These are phyloP conservation scores for Boechera divaricarpa DNA, from an alignment of 345 rosid species.

Conservation along the genomic window DNA sequence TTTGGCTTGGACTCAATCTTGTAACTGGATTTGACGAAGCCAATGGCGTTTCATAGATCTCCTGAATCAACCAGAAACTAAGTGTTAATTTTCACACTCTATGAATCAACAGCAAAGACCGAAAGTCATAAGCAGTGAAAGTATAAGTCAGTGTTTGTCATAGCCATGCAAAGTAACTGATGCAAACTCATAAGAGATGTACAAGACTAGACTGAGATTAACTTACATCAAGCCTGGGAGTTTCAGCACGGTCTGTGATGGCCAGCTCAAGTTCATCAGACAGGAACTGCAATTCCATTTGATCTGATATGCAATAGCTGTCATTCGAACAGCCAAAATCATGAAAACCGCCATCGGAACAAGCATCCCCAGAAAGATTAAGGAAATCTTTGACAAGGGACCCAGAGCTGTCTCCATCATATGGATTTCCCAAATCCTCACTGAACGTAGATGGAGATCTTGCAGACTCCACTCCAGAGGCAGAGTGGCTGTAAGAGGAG, in stretches of 20 bases:
- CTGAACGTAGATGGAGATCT: conserved; percentile 59
- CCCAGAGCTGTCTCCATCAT: conserved; percentile 56
- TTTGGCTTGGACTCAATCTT: conserved; percentile 46
- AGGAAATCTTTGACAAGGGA: conserved; percentile 59
- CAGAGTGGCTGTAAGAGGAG: conserved; percentile 54
- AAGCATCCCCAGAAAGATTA: conserved; percentile 58
- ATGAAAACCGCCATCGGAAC: conserved; percentile 59
- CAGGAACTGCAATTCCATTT: conserved; percentile 79
- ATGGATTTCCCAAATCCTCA: conserved; percentile 55
- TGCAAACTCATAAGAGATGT: conserved; percentile 21
- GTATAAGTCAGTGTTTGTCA: neutral
- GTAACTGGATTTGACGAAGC: conserved; percentile 47
- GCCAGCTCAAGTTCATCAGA: conserved; percentile 86
- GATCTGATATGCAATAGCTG: conserved; percentile 56
- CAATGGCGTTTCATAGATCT: conserved; percentile 67
- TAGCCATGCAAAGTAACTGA: conserved; percentile 19
- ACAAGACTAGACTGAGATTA: conserved; percentile 15
- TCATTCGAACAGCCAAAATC: conserved; percentile 54
- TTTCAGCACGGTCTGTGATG: conserved; percentile 76
- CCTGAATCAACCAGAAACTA: conserved; percentile 55
- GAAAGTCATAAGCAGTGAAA: neutral
- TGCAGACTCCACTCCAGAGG: conserved; percentile 58
- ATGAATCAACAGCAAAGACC: conserved; percentile 12
- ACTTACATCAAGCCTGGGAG: conserved; percentile 85
- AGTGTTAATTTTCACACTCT: conserved; percentile 21